A percentile compares a stretch with the other conserved stretches of the same genome.
Conservation (phyloP, 169 alveolate species). For the Eimeria maxima region DNA sequence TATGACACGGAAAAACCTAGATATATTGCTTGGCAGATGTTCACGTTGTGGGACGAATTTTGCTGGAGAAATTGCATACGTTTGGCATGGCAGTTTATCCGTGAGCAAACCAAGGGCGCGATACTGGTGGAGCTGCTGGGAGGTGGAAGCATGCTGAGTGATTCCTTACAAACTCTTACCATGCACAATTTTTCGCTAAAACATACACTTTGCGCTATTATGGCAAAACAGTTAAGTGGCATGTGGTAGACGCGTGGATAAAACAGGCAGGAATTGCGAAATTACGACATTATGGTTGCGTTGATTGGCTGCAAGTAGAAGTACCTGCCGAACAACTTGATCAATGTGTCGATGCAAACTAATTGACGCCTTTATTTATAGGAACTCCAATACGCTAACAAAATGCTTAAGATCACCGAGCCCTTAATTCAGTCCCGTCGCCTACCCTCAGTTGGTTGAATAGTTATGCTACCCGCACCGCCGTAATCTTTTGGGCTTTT, state of each 20-base stretch:
- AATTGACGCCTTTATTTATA: neutral
- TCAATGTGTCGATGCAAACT: neutral
- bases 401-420: neutral
- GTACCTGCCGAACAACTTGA: neutral
- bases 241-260: neutral
- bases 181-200: neutral
- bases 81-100: neutral
- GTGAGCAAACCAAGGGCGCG: neutral
- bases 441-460: conserved; percentile 74
- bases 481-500: conserved; percentile 3
- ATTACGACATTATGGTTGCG: neutral
- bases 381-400: neutral
- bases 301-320: neutral
- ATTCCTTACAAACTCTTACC: neutral
- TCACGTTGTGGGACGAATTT: neutral
- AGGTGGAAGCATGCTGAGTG: neutral
- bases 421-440: neutral
- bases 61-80: neutral
- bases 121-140: neutral
- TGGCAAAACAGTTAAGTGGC: neutral
- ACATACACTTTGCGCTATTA: neutral
- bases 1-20: no score
- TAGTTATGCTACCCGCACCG: conserved; percentile 46
- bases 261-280: neutral
- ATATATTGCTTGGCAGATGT: neutral